A percentile compares a stretch with the other conserved stretches of the same genome.
phyloP scores from a whole-genome alignment of 768 basidiomycete species.

The Amanita polypyramis region DNA sequence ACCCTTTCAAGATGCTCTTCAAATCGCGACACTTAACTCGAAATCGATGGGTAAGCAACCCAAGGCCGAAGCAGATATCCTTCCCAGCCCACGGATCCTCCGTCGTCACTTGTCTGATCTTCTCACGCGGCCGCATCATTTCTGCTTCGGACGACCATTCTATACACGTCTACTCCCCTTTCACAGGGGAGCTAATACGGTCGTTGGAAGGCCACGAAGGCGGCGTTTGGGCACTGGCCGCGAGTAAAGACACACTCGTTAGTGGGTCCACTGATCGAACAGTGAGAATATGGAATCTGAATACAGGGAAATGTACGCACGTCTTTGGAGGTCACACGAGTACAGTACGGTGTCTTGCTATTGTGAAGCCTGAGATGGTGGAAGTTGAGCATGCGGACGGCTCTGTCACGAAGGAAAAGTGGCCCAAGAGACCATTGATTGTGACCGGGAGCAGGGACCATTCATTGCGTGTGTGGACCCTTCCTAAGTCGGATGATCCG shows the following conservation, averaged over 20 bases:
- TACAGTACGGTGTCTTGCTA: constrained; percentile 91
- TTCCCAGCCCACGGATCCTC: constrained; percentile 84
- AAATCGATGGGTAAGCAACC: constrained; percentile 68
- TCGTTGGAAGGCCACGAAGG: constrained; percentile 87
- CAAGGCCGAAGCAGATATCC: constrained; percentile 62
- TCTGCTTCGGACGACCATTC: constrained; percentile 96
- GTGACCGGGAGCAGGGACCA: constrained; percentile 70
- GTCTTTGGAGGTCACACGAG: constrained; percentile 94
- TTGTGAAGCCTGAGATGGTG: constrained; percentile 87
- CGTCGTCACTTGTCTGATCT: constrained; percentile 93
- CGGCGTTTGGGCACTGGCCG: constrained; percentile 94
- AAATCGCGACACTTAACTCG: constrained; percentile 79
- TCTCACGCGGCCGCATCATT: constrained; percentile 91
- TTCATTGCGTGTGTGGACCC: constrained; percentile 49
- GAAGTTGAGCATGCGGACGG: constrained; percentile 60
- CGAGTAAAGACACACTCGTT: constrained; percentile 79
- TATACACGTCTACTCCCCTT: constrained; percentile 89
- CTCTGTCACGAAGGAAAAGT: constrained; percentile 55
- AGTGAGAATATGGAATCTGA: constrained; percentile 84
- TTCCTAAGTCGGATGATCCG: constrained; percentile 55
- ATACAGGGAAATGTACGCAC: constrained; percentile 75
- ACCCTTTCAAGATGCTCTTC: constrained; percentile 90
- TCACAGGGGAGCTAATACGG: constrained; percentile 63
- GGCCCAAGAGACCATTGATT: constrained; percentile 56
- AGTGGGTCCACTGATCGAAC: constrained; percentile 92